Evolutionary conservation across 768 basidiomycete species (phyloP).

Genomic region (Pleurotus tuoliensis): DNA sequence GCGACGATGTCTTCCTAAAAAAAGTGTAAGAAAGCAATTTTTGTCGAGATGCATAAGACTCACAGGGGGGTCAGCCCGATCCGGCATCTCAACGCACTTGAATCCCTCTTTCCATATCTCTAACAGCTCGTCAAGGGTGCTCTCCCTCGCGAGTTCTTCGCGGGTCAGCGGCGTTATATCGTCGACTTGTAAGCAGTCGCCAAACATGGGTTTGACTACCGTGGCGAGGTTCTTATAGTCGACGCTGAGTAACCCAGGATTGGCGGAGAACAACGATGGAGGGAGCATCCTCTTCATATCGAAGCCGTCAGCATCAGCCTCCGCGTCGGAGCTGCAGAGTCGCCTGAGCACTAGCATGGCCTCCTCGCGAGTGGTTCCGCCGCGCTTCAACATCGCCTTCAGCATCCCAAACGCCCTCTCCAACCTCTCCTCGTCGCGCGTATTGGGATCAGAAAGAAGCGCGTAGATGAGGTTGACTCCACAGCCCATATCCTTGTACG

Average conservation of each 20-base stretch:
- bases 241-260: conserved; percentile 49
- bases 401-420: conserved; percentile 46
- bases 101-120: conserved; percentile 50
- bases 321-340: conserved; percentile 28
- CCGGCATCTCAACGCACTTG: conserved; percentile 39
- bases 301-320: conserved; percentile 34
- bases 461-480: conserved; percentile 56
- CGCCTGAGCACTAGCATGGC: conserved; percentile 49
- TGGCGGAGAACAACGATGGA: conserved; percentile 48
- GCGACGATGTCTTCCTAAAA: conserved; percentile 41
- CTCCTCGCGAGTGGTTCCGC: conserved; percentile 47
- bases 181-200: conserved; percentile 45
- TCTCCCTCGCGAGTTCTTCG: conserved; percentile 51
- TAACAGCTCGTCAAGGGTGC: conserved; percentile 50
- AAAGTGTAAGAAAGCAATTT: background rate
- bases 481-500: conserved; percentile 52
- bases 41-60: conserved; percentile 18
- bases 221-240: conserved; percentile 46
- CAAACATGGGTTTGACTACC: conserved; percentile 48
- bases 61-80: conserved; percentile 47
- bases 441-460: conserved; percentile 36
- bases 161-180: conserved; percentile 56
- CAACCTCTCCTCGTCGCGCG: conserved; percentile 36
- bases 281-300: conserved; percentile 46
- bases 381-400: conserved; percentile 52